These are phyloP conservation scores for Fraxinus ornus DNA, from an alignment of 305 asterid species.

Conservation along the genomic window DNA sequence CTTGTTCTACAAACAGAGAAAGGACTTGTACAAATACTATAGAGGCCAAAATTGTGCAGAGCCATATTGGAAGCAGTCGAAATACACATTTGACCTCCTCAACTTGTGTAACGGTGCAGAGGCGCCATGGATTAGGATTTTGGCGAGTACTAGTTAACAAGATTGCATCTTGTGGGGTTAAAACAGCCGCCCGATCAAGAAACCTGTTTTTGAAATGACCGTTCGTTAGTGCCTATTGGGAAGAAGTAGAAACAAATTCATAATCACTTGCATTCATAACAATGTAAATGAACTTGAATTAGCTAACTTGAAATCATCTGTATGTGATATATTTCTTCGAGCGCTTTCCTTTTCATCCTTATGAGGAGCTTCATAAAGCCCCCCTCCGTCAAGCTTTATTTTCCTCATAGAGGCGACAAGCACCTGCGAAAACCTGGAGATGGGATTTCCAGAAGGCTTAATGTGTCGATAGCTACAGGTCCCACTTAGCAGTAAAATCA, in stretches of 20 bases:
- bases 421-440: constrained; percentile 66
- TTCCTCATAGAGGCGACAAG: constrained; percentile 64
- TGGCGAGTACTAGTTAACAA: constrained; percentile 42
- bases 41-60: constrained; percentile 76
- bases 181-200: constrained; percentile 71
- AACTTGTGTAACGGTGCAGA: constrained; percentile 75
- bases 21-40: constrained; percentile 70
- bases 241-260: background rate
- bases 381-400: constrained; percentile 49
- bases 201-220: constrained; percentile 37
- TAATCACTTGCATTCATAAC: background rate
- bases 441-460: constrained; percentile 63
- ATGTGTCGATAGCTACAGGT: constrained; percentile 55
- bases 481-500: constrained; percentile 54
- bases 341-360: constrained; percentile 40
- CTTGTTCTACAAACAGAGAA: constrained; percentile 87
- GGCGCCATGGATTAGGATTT: constrained; percentile 64
- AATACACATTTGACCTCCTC: constrained; percentile 79
- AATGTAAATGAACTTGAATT: background rate
- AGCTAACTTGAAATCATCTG: constrained; percentile 66
- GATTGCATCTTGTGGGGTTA: constrained; percentile 49
- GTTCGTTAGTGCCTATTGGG: background rate
- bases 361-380: constrained; percentile 48
- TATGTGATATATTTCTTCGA: constrained; percentile 45
- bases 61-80: constrained; percentile 80